Evolutionary conservation across 495 filamentous ascomycete species (phyloP), one percentile per base, ranked within the genome.

Genomic region (Penicillium psychrofluorescens): DNA sequence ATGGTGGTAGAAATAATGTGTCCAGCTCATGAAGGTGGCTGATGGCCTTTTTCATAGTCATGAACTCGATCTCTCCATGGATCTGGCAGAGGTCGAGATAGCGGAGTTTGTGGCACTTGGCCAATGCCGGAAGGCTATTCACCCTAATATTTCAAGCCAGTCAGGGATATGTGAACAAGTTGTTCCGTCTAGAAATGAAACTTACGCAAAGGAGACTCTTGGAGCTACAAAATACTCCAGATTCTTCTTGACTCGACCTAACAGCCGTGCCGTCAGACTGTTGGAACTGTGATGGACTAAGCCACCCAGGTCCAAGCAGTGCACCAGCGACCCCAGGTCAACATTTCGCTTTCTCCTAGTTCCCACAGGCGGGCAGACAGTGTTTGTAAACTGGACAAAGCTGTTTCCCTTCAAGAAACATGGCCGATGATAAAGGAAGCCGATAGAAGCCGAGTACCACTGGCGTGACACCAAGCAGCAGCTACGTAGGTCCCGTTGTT

Each of bases 271-370:
- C 2, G 82, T 86, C 15, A 77, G 56, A 40, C 79, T 83, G 44
- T 79, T 78, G 35, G 73, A 75, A 22, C 81, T 74, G 53, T 87
- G 78, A 50, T 89, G 80, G 6, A 85, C 75, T 35, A 88, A 67
- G 29, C 53, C 38, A 16, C 68, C 67, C 57, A 89, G 72, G 53
- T 85, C 70, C 7, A 89, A 67, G 7, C 49, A 49, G 12, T 67
- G 68, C 1, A 89, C 75, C 12, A 86, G 55, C 13, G 61, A 62
- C 0, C 79, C 72, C 13, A 86, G 63, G 27, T 76, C 67, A 34
- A 64, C 63, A 28, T 70, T 73, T 7, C n/a, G 36, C 31, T 41
- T 47, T 41, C 74, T 76, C 27, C 78, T 73, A 7, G 71, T 62
- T 46, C 75, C 77, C 37, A 78, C 70, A 7, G 75, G 75, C 10